Evolutionary conservation across 441 rosid species (phyloP).

Genomic region (Metrosideros polymorpha): DNA sequence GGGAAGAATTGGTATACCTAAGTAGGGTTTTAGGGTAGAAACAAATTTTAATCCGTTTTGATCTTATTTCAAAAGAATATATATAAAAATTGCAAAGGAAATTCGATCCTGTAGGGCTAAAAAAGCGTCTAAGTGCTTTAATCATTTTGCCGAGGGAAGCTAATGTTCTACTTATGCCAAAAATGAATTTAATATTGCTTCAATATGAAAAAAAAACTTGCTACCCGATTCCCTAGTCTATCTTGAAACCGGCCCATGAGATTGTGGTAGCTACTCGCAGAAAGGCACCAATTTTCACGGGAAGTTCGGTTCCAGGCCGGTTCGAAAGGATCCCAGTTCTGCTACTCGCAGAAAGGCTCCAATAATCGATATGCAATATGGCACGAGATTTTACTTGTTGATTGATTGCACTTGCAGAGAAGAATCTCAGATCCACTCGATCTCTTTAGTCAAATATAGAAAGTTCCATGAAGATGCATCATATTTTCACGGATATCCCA

Average conservation of each 20-base stretch:
- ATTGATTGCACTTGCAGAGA: neutral
- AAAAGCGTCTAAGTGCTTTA: neutral
- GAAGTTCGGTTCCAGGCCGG: no score
- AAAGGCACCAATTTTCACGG: no score
- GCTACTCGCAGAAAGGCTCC: no score
- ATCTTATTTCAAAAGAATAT: neutral
- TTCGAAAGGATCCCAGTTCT: no score
- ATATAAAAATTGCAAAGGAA: neutral
- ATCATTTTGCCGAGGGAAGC: neutral
- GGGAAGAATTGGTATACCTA: neutral
- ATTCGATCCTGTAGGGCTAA: no score
- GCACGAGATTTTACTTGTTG: neutral
- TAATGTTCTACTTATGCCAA: neutral
- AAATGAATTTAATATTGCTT: no score
- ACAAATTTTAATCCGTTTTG: no score
- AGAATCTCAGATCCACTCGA: neutral
- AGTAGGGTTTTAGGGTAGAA: neutral
- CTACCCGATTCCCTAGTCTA: no score
- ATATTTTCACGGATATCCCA: neutral
- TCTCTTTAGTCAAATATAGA: neutral
- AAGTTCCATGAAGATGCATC: neutral
- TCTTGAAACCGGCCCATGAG: no score
- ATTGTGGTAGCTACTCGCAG: no score
- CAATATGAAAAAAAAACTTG: no score
- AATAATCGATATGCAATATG: neutral